Base-by-base conservation (phyloP, 306 rosid genomes). In the Senna siamea region DNA sequence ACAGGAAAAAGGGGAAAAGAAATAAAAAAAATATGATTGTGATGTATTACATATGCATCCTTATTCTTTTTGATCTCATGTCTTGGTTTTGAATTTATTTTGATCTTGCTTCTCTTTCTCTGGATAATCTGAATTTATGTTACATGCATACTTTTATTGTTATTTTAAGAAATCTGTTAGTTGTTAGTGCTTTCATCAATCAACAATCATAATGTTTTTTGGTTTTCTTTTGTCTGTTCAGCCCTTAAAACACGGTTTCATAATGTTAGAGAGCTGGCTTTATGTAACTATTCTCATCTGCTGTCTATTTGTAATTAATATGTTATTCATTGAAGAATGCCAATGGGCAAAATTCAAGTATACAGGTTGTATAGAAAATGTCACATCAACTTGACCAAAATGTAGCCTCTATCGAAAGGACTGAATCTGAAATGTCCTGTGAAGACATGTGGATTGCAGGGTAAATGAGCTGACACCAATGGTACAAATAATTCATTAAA, bases 301-400 rank as follows among this genome's bases (percentile, higher is more conserved):
- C 10, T 37, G 34, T 40, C 6, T 23, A 52, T 35, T 6, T 38
- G 43, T 13, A 15, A 73, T 38, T 40, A 34, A 53, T 5, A 19
- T 38, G 64, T 43, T 44, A 46, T 78, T 68, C 53, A 47, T 37
- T 68, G 30, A 32, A 72, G 53, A 53, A 40, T 15, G 73, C 46
- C 30, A 44, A 30, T 58, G 28, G n/a, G 52, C 65, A 48, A 51
- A 18, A 52, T 8, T 28, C 20, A 56, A 47, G 20, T 70, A 15
- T 1, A 55, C 56, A 61, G 40, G 58, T 52, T 14, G 41, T 43
- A 43, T 60, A 18, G 30, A 40, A 22, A 41, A 9, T 53, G 59
- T 28, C 50, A 70, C 69, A 32, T 26, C 0, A 40, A 59, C 54
- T 59, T 15, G 28, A 53, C 48, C 22, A 37, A 50, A 0, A 7